phyloP scores from a whole-genome alignment of 164 flowering plant genomes.

The Saururus chinensis region DNA sequence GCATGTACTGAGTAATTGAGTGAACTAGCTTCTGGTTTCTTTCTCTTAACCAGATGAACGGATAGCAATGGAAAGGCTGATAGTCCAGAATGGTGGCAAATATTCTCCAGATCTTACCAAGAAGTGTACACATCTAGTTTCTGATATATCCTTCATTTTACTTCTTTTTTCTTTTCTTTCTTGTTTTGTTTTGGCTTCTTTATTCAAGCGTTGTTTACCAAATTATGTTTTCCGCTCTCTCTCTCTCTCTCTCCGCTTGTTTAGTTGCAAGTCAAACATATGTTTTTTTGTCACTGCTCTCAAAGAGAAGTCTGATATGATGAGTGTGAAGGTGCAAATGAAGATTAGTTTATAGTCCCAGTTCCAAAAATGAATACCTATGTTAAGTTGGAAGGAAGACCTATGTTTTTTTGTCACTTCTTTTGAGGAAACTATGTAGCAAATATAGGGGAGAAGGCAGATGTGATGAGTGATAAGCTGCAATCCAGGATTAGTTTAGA shows the following conservation, averaged over 20 bases:
- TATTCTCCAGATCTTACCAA: slow-evolving; percentile 82
- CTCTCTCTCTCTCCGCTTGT: not conserved
- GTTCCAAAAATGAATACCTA: no score
- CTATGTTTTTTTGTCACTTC: no score
- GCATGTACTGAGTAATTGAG: not conserved
- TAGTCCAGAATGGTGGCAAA: slow-evolving; percentile 73
- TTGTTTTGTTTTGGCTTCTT: not conserved
- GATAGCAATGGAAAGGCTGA: slow-evolving; percentile 63
- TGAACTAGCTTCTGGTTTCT: slow-evolving; percentile 1
- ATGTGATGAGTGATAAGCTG: no score
- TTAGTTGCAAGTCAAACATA: no score
- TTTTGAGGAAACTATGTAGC: no score
- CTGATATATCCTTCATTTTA: slow-evolving; percentile 74
- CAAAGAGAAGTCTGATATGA: not conserved
- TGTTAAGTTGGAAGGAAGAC: no score
- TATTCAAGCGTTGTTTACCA: not conserved
- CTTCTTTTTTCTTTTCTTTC: not conserved
- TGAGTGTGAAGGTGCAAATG: no score
- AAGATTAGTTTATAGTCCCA: no score
- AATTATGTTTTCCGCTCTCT: not conserved
- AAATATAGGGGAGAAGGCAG: no score
- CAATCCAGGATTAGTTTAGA: no score
- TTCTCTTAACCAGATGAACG: slow-evolving; percentile 55
- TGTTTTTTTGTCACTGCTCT: not conserved
- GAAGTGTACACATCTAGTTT: slow-evolving; percentile 81